Evolutionary conservation across 2,329 filamentous ascomycete genomes (phyloP), one percentile per base, ranked within the genome.

Genomic region (Eutypa lata): DNA sequence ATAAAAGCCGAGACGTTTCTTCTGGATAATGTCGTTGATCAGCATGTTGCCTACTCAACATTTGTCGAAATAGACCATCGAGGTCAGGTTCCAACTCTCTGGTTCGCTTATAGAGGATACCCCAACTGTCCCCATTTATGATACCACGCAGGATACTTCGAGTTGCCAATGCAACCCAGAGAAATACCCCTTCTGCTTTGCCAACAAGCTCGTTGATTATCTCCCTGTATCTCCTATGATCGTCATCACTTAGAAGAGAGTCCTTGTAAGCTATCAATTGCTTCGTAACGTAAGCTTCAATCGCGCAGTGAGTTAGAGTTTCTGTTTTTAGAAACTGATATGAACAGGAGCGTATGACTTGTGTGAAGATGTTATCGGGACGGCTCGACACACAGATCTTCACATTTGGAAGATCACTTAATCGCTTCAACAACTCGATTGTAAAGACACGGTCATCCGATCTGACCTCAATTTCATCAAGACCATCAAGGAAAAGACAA

Each of bases 401-500:
- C 26, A 56, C 51, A 19, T 53, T 52, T 18, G 47, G 24, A n/a
- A 51, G 26, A 1, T 28, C 16, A 13, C 21, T 21, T 11, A 60
- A 40, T n/a, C 22, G 5, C 26, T 51, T 26, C 40, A 58, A 35
- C 7, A 54, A 37, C 16, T 50, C 18, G 24, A 53, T 16, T 24
- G 52, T 6, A 13, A 19, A 13, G 8, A 22, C 18, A 47, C 50
- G 35, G 26, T 54, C 49, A n/a, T 53, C 38, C 19, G 37, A 24
- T 45, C 7, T 11, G 16, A 26, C 37, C 21, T 50, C 35, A 44
- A 53, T 33, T 44, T 61, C 55, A 45, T 61, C 55, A 18, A 59
- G 54, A 22, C 55, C 54, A 16, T 61, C 51, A 10, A 56, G 47
- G 37, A 57, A 52, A 26, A 59, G 14, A 18, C 54, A 57, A 28